phyloP scores from a whole-genome alignment of 495 filamentous ascomycete species.

The Pyrenopolyporus hunteri region DNA sequence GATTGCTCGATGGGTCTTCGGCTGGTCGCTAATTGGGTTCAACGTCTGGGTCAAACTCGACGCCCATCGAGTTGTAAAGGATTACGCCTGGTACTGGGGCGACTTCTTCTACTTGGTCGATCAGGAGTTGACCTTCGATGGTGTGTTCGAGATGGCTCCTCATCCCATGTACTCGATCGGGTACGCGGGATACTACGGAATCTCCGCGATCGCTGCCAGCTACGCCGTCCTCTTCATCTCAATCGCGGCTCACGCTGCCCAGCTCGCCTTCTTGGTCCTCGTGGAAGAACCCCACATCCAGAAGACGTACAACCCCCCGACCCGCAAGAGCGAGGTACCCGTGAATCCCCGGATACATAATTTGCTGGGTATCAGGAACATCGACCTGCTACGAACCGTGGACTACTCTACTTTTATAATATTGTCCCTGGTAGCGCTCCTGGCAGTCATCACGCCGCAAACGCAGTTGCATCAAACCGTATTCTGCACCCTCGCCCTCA shows the following conservation, averaged over 20 bases:
- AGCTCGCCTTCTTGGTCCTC: slow-evolving; percentile 87
- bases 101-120: slow-evolving; percentile 99
- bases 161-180: slow-evolving; percentile 99
- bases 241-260: slow-evolving; percentile 89
- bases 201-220: slow-evolving; percentile 97
- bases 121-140: slow-evolving; percentile 96
- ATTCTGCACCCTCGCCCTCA: slow-evolving; percentile 78
- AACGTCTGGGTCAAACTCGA: slow-evolving; percentile 99
- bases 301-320: slow-evolving; percentile 93
- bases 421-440: slow-evolving; percentile 69
- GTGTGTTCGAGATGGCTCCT: slow-evolving; percentile 98
- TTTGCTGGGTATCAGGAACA: slow-evolving; percentile 77
- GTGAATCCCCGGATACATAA: slow-evolving; percentile 70
- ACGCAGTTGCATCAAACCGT: slow-evolving; percentile 74
- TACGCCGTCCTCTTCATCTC: slow-evolving; percentile 97
- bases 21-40: slow-evolving; percentile 82
- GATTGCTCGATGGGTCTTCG: slow-evolving; percentile 77
- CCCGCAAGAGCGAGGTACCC: slow-evolving; percentile 58
- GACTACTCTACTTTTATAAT: slow-evolving; percentile 81
- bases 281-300: slow-evolving; percentile 99
- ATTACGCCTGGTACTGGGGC: slow-evolving; percentile 99
- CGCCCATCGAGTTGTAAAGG: slow-evolving; percentile 97
- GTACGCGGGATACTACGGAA: slow-evolving; percentile 97
- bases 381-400: slow-evolving; percentile 85
- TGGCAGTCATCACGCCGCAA: slow-evolving; percentile 78